A percentile compares a stretch with the other conserved stretches of the same genome.
Evolutionary conservation across 352 stramenopile species (phyloP).

Genomic region (Elongisporangium anandrum): DNA sequence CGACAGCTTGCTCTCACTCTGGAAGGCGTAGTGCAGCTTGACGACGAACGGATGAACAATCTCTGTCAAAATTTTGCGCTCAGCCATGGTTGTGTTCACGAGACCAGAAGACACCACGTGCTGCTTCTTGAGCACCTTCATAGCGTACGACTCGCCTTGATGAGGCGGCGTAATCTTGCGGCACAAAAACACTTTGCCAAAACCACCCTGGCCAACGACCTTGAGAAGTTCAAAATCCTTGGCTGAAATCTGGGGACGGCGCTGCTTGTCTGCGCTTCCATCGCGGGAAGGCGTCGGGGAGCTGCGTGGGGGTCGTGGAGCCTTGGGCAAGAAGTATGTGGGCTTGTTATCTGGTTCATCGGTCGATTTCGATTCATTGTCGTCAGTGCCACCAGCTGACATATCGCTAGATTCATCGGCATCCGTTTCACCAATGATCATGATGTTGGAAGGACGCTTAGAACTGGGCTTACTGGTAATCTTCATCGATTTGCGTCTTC

Average conservation of each 20-base stretch:
- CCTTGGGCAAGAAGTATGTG: background rate
- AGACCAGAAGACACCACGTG: conserved; percentile 88
- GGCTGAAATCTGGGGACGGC: conserved; percentile 55
- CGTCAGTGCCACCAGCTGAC: conserved; percentile 32
- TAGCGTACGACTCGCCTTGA: conserved; percentile 95
- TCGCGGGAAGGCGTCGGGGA: background rate
- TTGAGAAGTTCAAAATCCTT: conserved; percentile 97
- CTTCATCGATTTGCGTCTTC: conserved; percentile 30
- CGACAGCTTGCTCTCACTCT: conserved; percentile 91
- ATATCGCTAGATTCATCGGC: conserved; percentile 68
- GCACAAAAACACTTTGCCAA: conserved; percentile 98
- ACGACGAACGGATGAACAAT: conserved; percentile 93
- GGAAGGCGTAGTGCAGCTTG: conserved; percentile 94
- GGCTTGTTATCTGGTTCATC: background rate
- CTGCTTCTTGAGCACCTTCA: conserved; percentile 97
- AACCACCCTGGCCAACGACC: conserved; percentile 95
- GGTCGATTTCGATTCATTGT: conserved; percentile 1
- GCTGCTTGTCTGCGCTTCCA: conserved; percentile 4
- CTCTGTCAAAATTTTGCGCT: conserved; percentile 90
- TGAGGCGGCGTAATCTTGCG: conserved; percentile 88
- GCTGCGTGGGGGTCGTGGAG: background rate
- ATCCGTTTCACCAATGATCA: conserved; percentile 83
- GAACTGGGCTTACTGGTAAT: conserved; percentile 15
- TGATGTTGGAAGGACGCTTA: conserved; percentile 67
- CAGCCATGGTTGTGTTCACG: conserved; percentile 92